Evolutionary conservation across 345 rosid species (phyloP).

Genomic region (Eucalyptus grandis): DNA sequence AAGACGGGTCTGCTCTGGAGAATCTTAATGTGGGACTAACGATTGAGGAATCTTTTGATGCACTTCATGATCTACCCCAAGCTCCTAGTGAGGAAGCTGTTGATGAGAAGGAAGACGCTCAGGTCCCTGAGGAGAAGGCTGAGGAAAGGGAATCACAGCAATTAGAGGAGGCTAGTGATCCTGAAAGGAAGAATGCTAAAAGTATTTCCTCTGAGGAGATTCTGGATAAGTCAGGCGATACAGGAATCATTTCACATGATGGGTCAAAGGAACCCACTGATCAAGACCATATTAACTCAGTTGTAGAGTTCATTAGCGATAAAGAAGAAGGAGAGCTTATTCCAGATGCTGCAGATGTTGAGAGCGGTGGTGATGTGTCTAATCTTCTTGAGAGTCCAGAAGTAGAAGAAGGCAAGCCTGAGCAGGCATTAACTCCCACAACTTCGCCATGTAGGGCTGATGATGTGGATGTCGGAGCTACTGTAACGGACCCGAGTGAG

Average conservation of each 20-base stretch:
- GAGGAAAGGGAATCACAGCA: background rate
- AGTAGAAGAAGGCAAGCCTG: slow-evolving; percentile 35
- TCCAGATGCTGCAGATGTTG: slow-evolving; percentile 52
- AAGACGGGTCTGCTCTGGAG: slow-evolving; percentile 19
- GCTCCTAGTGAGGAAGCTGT: slow-evolving; percentile 22
- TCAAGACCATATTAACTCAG: background rate
- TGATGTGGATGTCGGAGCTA: slow-evolving; percentile 15
- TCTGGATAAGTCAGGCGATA: slow-evolving; percentile 35
- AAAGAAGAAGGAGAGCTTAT: slow-evolving; percentile 85
- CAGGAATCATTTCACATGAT: slow-evolving; percentile 26
- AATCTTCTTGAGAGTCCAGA: slow-evolving; percentile 38
- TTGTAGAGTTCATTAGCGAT: slow-evolving; percentile 14
- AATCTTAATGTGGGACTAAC: slow-evolving; percentile 11
- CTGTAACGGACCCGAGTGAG: slow-evolving; percentile 26
- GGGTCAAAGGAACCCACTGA: slow-evolving; percentile 29
- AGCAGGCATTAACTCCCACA: slow-evolving; percentile 27
- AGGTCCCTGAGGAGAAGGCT: slow-evolving; percentile 29
- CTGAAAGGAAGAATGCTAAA: background rate
- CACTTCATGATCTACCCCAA: slow-evolving; percentile 15
- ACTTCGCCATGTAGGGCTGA: slow-evolving; percentile 60
- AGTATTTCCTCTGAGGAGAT: slow-evolving; percentile 16
- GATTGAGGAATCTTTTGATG: slow-evolving; percentile 38
- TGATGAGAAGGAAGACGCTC: slow-evolving; percentile 60
- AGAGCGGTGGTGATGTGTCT: slow-evolving; percentile 28
- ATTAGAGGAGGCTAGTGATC: background rate